Evolutionary conservation across 2,329 filamentous ascomycete species (phyloP).

Genomic region (Bipolaris bicolor): DNA sequence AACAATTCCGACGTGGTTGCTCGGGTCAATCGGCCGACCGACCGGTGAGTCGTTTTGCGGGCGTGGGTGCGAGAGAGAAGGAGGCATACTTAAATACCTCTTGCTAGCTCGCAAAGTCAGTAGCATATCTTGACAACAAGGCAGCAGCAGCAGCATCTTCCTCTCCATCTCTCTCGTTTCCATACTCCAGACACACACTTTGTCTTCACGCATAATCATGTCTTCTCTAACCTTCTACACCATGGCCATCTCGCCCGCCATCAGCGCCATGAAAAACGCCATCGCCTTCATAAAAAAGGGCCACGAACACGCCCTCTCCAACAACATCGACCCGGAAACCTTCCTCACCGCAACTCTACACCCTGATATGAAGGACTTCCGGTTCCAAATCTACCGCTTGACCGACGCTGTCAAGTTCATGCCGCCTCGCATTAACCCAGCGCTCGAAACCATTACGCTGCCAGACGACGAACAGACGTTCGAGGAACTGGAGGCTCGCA

Average conservation of each 20-base stretch:
- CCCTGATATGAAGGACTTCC: slow-evolving; percentile 58
- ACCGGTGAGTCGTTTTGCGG: no score
- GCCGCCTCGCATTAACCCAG: slow-evolving; percentile 48
- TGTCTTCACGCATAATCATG: no score
- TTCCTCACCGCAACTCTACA: slow-evolving; percentile 53
- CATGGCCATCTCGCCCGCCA: slow-evolving; percentile 51
- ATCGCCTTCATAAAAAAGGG: slow-evolving; percentile 54
- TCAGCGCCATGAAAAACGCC: slow-evolving; percentile 53
- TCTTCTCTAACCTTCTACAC: slow-evolving; percentile 37
- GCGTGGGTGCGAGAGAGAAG: neutral
- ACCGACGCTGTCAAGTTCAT: slow-evolving; percentile 53
- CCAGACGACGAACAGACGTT: slow-evolving; percentile 58
- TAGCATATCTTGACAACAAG: neutral
- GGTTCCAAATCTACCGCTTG: slow-evolving; percentile 57
- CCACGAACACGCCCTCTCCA: slow-evolving; percentile 49
- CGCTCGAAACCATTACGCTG: slow-evolving; percentile 39
- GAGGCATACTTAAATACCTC: neutral
- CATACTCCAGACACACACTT: neutral
- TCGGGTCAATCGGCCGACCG: neutral
- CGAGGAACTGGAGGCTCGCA: slow-evolving; percentile 55
- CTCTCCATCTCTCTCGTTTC: neutral
- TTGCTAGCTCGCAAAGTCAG: neutral
- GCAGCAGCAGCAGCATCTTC: no score
- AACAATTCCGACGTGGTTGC: neutral
- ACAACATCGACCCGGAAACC: slow-evolving; percentile 44